phyloP scores from a whole-genome alignment of 2,329 filamentous ascomycete genomes.

The Colletotrichum sp. region DNA sequence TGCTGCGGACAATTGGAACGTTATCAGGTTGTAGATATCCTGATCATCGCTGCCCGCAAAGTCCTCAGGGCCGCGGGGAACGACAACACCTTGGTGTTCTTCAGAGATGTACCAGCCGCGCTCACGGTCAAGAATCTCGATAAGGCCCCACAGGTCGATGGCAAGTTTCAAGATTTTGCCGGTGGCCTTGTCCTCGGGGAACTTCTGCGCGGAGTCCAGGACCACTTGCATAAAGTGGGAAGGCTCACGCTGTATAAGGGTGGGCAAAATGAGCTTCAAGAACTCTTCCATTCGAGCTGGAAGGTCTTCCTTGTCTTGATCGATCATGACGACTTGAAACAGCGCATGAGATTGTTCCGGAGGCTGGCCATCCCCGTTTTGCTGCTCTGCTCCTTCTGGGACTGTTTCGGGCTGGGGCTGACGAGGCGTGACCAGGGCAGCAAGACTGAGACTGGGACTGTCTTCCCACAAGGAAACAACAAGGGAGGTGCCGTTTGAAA shows the following conservation, averaged over 20 bases:
- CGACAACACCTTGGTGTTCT: slow-evolving; percentile 44
- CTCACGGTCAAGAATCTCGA: slow-evolving; percentile 69
- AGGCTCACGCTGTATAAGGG: slow-evolving; percentile 63
- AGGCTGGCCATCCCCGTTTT: slow-evolving; percentile 13
- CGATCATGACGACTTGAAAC: slow-evolving; percentile 57
- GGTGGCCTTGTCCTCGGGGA: slow-evolving; percentile 47
- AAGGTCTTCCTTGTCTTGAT: slow-evolving; percentile 65
- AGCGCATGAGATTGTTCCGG: background rate
- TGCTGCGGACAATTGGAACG: slow-evolving; percentile 67
- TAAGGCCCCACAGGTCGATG: slow-evolving; percentile 67
- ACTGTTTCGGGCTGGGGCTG: background rate
- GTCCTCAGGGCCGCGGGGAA: slow-evolving; percentile 54
- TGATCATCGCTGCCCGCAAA: slow-evolving; percentile 51
- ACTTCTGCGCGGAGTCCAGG: slow-evolving; percentile 56
- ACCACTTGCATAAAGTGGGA: slow-evolving; percentile 65
- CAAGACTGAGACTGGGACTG: slow-evolving; percentile 18
- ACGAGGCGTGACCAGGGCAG: slow-evolving; percentile 17
- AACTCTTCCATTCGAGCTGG: slow-evolving; percentile 64
- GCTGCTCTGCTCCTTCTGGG: background rate
- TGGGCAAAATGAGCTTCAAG: slow-evolving; percentile 60
- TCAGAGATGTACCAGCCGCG: slow-evolving; percentile 63
- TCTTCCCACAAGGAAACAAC: slow-evolving; percentile 21
- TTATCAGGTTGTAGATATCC: slow-evolving; percentile 65
- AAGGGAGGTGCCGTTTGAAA: slow-evolving; percentile 45
- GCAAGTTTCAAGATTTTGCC: slow-evolving; percentile 62